A percentile compares a stretch with the other conserved stretches of the same genome.
Evolutionary conservation across 345 rosid species (phyloP).

Genomic region (Physaria fendleri): DNA sequence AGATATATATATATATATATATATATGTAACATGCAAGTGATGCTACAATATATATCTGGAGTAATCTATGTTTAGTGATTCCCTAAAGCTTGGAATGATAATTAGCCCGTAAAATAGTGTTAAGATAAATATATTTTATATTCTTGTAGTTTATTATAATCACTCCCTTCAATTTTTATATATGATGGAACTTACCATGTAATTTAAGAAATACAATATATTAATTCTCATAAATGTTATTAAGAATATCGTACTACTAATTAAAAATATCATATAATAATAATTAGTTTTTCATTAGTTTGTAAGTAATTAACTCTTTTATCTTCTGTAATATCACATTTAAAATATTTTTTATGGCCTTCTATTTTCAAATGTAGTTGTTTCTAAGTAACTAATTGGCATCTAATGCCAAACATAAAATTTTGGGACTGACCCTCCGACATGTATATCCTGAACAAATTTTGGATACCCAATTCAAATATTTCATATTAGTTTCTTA

Average conservation of each 20-base stretch:
- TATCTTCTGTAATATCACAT: not conserved
- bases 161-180: not conserved
- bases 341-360: not conserved
- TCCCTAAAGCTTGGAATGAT: not conserved
- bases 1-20: not conserved
- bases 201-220: not conserved
- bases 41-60: not conserved
- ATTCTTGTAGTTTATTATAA: no score
- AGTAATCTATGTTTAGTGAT: not conserved
- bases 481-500: not conserved
- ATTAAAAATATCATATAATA: not conserved
- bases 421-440: slow-evolving; percentile 8
- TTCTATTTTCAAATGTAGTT: not conserved
- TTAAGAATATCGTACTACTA: no score
- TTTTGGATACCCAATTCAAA: slow-evolving; percentile 10
- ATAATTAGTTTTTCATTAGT: not conserved
- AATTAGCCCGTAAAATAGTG: no score
- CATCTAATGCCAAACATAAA: slow-evolving; percentile 18
- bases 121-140: no score
- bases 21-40: no score
- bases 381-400: not conserved
- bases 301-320: not conserved
- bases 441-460: slow-evolving; percentile 23
- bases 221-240: no score
- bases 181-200: not conserved